Evolutionary conservation across 176 grass and related monocot genomes (phyloP).

Genomic region (Tuctoria greenei): DNA sequence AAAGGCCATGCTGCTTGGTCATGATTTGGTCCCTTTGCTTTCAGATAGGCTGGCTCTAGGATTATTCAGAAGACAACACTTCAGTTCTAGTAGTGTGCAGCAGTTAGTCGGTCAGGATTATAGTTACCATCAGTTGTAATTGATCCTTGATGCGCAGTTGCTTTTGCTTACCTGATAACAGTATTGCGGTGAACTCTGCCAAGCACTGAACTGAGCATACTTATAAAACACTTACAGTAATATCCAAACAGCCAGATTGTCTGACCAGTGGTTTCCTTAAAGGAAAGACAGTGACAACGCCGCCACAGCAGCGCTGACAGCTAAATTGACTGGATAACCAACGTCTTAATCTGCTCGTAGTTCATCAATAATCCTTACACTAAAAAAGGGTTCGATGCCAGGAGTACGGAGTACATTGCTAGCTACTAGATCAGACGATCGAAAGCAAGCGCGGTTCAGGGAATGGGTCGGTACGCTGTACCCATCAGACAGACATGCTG

Average conservation of each 20-base stretch:
- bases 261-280: not conserved
- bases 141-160: constrained; percentile 1
- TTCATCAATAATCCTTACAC: not conserved
- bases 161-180: constrained; percentile 2
- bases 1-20: not conserved
- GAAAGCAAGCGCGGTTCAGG: too few relatives aligned
- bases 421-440: too few relatives aligned
- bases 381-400: too few relatives aligned
- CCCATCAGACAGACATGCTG: too few relatives aligned
- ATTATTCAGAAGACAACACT: not conserved
- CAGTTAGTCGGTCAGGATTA: not conserved
- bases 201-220: not conserved
- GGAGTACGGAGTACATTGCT: too few relatives aligned
- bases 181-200: not conserved
- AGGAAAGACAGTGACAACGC: constrained; percentile 25
- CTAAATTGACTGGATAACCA: constrained; percentile 23
- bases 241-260: constrained; percentile 14
- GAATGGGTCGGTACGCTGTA: too few relatives aligned
- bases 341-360: not conserved
- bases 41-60: not conserved
- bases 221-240: not conserved
- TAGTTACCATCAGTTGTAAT: not conserved
- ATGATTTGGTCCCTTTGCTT: constrained; percentile 6
- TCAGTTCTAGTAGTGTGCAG: not conserved
- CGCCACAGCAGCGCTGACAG: not conserved